Evolutionary conservation across 371 early-diverging fungal species (phyloP), one percentile per base, ranked within the genome.

Genomic region (Mortierella sp.): DNA sequence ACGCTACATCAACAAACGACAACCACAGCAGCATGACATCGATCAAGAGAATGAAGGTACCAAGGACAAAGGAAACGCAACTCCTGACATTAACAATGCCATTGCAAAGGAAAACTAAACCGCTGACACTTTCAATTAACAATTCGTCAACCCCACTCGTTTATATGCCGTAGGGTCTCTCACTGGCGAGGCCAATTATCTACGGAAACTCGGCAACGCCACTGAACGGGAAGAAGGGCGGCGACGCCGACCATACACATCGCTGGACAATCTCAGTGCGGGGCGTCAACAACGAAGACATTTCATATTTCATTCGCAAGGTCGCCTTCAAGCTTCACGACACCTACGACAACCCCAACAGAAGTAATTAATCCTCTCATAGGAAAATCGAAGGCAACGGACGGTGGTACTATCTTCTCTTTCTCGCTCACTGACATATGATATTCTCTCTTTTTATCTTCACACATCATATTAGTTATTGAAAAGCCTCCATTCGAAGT

Each of bases 261-360:
- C 91, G 92, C 76, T 96, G 96, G 96, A 95, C 95, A 0, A 92
- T 98, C 4, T 97, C 94, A 83, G 95, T 99, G 24, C 91, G 94
- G 21, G 98, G 98, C 3, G 83, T 95, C 49, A 94, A 97, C 83
- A 95, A 93, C 71, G 96, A 97, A 81, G 98, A 98, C 83, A 89
- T 98, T 38, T 92, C 95, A 21, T 93, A 93, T 81, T 95, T 93
- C 76, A 91, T 99, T 79, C 94, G 96, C 88, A 96, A 96, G 83
- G 99, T 99, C 27, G 92, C 93, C 38, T 98, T 99, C 89, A 97
- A 96, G 79, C 92, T 99, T 29, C 99, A 99, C 88, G 99, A 99
- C 79, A 97, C 97, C 14, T 99, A 98, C 89, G 92, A 93, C 2
- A 95, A 95, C 82, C 97, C 97, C 41, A 87, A 91, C 72, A 88